Conservation (phyloP, 2,329 filamentous ascomycete genomes). For the Meredithiella fracta region DNA sequence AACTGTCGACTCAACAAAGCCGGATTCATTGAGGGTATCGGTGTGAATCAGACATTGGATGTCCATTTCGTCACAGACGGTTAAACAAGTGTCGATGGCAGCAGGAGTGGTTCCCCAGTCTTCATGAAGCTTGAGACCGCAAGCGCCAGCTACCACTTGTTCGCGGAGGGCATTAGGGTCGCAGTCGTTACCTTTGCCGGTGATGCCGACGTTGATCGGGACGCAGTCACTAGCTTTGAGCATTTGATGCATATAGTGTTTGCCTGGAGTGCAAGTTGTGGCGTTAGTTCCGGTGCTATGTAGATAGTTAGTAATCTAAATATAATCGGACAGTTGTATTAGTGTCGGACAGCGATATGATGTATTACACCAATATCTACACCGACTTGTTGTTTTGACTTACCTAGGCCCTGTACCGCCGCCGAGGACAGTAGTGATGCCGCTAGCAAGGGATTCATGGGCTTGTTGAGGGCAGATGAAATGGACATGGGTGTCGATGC, state of each 20-base stretch:
- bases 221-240: conserved; percentile 69
- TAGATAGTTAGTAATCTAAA: neutral
- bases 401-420: conserved; percentile 83
- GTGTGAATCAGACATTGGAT: conserved; percentile 91
- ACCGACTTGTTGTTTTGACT: conserved; percentile 16
- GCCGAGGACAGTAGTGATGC: conserved; percentile 79
- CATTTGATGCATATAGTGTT: conserved; percentile 72
- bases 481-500: conserved; percentile 80
- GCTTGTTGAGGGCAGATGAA: conserved; percentile 91
- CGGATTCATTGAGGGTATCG: conserved; percentile 89
- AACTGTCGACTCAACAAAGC: conserved; percentile 88
- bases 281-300: conserved; percentile 68
- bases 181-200: conserved; percentile 84
- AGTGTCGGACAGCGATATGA: too few species aligned
- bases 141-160: conserved; percentile 67
- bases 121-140: conserved; percentile 86
- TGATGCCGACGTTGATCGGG: conserved; percentile 79
- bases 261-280: conserved; percentile 83
- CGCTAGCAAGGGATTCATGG: conserved; percentile 65
- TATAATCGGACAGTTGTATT: too few species aligned
- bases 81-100: conserved; percentile 74
- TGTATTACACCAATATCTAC: too few species aligned
- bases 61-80: conserved; percentile 77
- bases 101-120: conserved; percentile 89
- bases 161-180: conserved; percentile 54